These are phyloP conservation scores for Tetrapisispora iriomotensis DNA, from an alignment of 805 yeast species.

Conservation along the genomic window DNA sequence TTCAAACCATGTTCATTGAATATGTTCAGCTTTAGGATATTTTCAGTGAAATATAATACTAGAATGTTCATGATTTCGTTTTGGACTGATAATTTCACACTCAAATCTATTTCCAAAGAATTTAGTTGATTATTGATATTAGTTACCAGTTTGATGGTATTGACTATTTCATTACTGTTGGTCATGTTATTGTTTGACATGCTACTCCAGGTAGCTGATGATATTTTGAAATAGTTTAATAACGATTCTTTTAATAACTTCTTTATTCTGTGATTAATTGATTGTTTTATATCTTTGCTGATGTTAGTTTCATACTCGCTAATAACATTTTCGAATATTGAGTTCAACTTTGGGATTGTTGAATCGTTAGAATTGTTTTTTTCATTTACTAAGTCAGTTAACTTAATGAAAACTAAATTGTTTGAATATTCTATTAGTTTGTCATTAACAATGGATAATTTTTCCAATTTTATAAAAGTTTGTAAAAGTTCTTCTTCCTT, in stretches of 20 bases:
- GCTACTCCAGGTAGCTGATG: slow-evolving; percentile 7
- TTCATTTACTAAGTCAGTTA: slow-evolving; percentile 18
- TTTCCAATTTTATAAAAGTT: slow-evolving; percentile 18
- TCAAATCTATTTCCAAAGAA: slow-evolving; percentile 9
- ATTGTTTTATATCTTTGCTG: slow-evolving; percentile 19
- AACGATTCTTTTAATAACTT: slow-evolving; percentile 24
- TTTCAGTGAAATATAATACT: slow-evolving; percentile 28
- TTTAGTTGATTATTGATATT: slow-evolving; percentile 13
- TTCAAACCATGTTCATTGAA: slow-evolving; percentile 28
- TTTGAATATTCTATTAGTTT: slow-evolving; percentile 13
- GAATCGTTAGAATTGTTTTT: slow-evolving; percentile 9
- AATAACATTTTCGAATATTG: slow-evolving; percentile 27
- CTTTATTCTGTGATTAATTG: slow-evolving; percentile 25
- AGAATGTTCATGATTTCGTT: slow-evolving; percentile 20
- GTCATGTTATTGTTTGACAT: neutral
- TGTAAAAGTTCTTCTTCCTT: slow-evolving; percentile 21
- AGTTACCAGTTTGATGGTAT: slow-evolving; percentile 17
- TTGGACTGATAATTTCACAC: slow-evolving; percentile 15
- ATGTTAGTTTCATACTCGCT: slow-evolving; percentile 23
- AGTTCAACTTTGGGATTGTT: slow-evolving; percentile 10
- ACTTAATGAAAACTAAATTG: slow-evolving; percentile 12
- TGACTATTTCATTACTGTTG: slow-evolving; percentile 20
- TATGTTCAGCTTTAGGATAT: slow-evolving; percentile 31
- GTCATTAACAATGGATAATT: slow-evolving; percentile 10
- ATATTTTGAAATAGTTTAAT: slow-evolving; percentile 26